phyloP scores from a whole-genome alignment of 2,329 filamentous ascomycete genomes.

The Zopfia rhizophila region DNA sequence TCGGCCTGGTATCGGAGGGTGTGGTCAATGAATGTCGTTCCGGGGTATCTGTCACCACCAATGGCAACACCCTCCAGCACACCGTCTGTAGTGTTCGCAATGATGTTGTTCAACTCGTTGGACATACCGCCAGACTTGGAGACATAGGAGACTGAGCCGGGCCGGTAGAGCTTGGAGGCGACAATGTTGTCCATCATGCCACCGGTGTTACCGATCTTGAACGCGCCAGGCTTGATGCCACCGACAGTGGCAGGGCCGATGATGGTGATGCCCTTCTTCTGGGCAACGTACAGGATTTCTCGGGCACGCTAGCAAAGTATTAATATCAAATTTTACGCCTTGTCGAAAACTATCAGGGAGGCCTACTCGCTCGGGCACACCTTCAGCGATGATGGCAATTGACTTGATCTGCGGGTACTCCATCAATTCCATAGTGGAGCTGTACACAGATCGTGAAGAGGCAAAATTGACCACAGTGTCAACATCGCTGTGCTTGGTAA shows the following conservation, averaged over 20 bases:
- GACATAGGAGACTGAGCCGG: slow-evolving; percentile 98
- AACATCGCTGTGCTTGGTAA: slow-evolving; percentile 95
- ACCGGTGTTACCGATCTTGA: slow-evolving; percentile 99
- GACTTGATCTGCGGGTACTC: slow-evolving; percentile 96
- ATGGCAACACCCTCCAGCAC: slow-evolving; percentile 99
- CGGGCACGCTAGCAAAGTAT: slow-evolving; percentile 78
- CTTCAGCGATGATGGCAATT: slow-evolving; percentile 99
- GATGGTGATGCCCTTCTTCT: slow-evolving; percentile 99
- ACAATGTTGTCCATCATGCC: slow-evolving; percentile 99
- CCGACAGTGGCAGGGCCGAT: slow-evolving; percentile 98
- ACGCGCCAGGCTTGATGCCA: slow-evolving; percentile 98
- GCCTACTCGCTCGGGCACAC: slow-evolving; percentile 95
- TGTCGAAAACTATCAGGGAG: background rate
- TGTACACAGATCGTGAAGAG: slow-evolving; percentile 98
- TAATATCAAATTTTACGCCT: slow-evolving; percentile 16
- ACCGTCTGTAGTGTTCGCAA: slow-evolving; percentile 94
- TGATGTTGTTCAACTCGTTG: slow-evolving; percentile 99
- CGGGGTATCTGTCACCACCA: slow-evolving; percentile 98
- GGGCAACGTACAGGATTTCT: slow-evolving; percentile 95
- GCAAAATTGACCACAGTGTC: slow-evolving; percentile 99
- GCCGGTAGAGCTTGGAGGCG: slow-evolving; percentile 99
- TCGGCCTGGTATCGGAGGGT: slow-evolving; percentile 96
- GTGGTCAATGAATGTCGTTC: slow-evolving; percentile 99
- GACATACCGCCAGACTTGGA: slow-evolving; percentile 99
- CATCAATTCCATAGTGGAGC: slow-evolving; percentile 98